phyloP scores from a whole-genome alignment of 352 stramenopile species.

The Phytophthora sansomeana region DNA sequence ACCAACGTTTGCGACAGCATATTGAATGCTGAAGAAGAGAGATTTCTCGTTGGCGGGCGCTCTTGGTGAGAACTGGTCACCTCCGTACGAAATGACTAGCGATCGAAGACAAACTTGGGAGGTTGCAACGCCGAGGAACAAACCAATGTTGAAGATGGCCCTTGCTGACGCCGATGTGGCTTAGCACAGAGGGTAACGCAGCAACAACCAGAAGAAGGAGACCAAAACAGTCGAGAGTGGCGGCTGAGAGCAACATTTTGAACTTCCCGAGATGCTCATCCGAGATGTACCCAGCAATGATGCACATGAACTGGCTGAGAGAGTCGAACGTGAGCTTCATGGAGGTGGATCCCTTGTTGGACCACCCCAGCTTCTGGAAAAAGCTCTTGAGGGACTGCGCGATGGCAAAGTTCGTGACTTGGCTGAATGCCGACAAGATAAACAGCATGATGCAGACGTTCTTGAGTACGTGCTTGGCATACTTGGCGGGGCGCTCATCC shows the following conservation, averaged over 20 bases:
- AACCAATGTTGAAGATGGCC: constrained; percentile 54
- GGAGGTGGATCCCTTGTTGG: constrained; percentile 51
- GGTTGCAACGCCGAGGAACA: constrained; percentile 55
- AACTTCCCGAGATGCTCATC: constrained; percentile 58
- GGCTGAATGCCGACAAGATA: constrained; percentile 34
- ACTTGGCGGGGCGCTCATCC: constrained; percentile 51
- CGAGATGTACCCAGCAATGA: constrained; percentile 58
- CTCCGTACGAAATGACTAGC: constrained; percentile 67
- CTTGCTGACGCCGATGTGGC: constrained; percentile 16
- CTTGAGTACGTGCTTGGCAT: constrained; percentile 54
- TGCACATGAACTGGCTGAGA: constrained; percentile 60
- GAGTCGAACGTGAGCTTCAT: constrained; percentile 69
- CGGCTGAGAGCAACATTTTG: constrained; percentile 26
- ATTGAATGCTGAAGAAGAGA: constrained; percentile 84
- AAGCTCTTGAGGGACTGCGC: constrained; percentile 65
- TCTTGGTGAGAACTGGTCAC: constrained; percentile 59
- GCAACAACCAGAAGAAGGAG: constrained; percentile 51
- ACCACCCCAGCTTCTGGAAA: constrained; percentile 59
- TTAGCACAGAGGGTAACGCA: constrained; percentile 42
- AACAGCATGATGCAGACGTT: constrained; percentile 60
- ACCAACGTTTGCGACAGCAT: constrained; percentile 78
- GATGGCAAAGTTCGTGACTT: constrained; percentile 61
- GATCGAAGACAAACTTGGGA: constrained; percentile 54
- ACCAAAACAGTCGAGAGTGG: constrained; percentile 44
- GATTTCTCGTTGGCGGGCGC: constrained; percentile 48